phyloP scores from a whole-genome alignment of 345 rosid species.

The Corymbia maculata region DNA sequence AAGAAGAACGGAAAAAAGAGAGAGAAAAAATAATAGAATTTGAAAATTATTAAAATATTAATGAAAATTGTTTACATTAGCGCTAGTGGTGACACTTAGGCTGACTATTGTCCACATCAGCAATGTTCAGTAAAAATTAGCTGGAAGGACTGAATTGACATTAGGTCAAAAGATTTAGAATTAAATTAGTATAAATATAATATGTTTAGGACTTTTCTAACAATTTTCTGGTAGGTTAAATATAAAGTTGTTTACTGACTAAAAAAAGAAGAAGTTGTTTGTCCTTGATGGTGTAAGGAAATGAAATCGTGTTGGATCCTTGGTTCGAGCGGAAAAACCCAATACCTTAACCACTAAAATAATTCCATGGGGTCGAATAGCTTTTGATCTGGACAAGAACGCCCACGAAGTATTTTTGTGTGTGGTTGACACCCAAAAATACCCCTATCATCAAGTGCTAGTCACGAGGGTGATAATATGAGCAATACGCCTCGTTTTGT shows the following conservation, averaged over 20 bases:
- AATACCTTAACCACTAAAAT: not conserved
- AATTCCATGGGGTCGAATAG: not conserved
- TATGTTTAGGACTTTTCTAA: no score
- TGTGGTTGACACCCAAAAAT: no score
- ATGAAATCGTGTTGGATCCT: not conserved
- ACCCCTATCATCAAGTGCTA: no score
- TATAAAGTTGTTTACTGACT: not conserved
- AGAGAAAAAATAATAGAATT: no score
- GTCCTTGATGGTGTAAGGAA: not conserved
- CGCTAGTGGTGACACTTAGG: not conserved
- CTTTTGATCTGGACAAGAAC: not conserved
- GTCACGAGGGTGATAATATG: no score
- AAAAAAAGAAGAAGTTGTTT: not conserved
- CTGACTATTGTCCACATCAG: rapidly evolving
- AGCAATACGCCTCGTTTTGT: no score
- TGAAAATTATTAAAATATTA: no score
- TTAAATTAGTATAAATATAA: no score
- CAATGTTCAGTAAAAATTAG: not conserved
- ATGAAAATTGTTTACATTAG: no score
- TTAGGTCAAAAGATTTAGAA: not conserved
- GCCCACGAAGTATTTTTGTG: not conserved
- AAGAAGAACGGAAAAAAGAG: not conserved
- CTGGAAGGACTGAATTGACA: not conserved
- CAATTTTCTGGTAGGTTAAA: not conserved
- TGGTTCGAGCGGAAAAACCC: not conserved